Conservation (phyloP, 768 basidiomycete species). For the Boletus rubroflammeus region DNA sequence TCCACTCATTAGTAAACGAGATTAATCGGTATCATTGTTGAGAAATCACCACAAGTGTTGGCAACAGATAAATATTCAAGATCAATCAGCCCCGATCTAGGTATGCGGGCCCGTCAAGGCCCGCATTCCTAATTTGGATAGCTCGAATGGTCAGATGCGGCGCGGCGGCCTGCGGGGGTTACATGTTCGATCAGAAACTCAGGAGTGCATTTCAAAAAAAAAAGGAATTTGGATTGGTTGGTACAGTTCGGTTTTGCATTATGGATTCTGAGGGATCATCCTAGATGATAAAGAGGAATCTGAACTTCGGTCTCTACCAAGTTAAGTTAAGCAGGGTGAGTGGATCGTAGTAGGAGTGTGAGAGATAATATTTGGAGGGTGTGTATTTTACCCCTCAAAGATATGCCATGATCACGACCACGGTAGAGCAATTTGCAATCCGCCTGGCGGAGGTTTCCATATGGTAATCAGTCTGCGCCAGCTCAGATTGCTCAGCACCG, state of each 20-base stretch:
- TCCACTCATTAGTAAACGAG: not conserved
- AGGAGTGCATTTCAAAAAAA: not conserved
- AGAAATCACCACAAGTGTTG: not conserved
- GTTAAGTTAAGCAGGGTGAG: not conserved
- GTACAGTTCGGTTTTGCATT: no score
- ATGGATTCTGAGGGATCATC: no score
- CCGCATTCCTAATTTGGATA: not conserved
- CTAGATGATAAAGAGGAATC: not conserved
- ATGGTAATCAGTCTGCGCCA: constrained; percentile 7
- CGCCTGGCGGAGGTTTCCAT: not conserved
- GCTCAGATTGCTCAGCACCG: not conserved
- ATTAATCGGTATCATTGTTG: not conserved
- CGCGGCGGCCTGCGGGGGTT: not conserved
- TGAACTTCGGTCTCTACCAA: not conserved
- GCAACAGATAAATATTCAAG: not conserved
- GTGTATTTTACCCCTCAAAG: not conserved
- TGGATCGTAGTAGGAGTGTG: not conserved
- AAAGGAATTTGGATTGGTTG: not conserved
- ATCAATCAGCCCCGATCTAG: no score
- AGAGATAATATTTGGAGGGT: no score
- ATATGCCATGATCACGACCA: not conserved
- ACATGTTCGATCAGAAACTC: not conserved
- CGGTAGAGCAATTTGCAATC: constrained; percentile 9
- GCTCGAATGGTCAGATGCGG: not conserved
- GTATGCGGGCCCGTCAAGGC: not conserved